phyloP scores from a whole-genome alignment of 2,329 filamentous ascomycete genomes.

The Alternaria postmessia region DNA sequence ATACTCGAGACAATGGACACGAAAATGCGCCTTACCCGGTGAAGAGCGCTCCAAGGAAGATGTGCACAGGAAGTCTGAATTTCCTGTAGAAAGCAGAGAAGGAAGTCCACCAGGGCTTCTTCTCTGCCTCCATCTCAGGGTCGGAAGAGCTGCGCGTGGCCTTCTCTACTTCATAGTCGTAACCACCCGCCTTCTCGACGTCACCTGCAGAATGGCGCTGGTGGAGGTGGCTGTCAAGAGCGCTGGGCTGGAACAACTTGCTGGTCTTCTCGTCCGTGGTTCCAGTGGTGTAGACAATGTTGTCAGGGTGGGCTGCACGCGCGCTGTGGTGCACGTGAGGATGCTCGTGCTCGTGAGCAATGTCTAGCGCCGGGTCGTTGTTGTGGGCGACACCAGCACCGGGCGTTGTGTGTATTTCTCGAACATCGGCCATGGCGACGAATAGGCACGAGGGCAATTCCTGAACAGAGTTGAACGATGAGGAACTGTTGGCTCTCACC shows the following conservation, averaged over 20 bases:
- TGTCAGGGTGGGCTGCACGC: conserved; percentile 40
- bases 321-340: conserved; percentile 50
- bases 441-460: conserved; percentile 42
- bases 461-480: conserved; percentile 30
- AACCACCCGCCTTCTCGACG: conserved; percentile 46
- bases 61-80: conserved; percentile 53
- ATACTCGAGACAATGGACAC: conserved; percentile 4
- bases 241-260: conserved; percentile 48
- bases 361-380: conserved; percentile 49
- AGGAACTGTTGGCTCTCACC: conserved; percentile 34
- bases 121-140: conserved; percentile 27
- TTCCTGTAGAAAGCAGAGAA: conserved; percentile 40
- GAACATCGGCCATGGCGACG: conserved; percentile 45
- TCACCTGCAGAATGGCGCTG: conserved; percentile 39
- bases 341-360: conserved; percentile 50
- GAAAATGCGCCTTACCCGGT: conserved; percentile 56
- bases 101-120: conserved; percentile 30
- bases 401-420: conserved; percentile 43
- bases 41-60: conserved; percentile 58
- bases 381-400: conserved; percentile 45
- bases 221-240: conserved; percentile 52
- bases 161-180: conserved; percentile 53
- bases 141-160: conserved; percentile 42
- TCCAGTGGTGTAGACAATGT: conserved; percentile 46
- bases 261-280: conserved; percentile 46